These are phyloP conservation scores for Rhizophagus clarus DNA, from an alignment of 192 early-diverging fungal species.

Conservation along the genomic window DNA sequence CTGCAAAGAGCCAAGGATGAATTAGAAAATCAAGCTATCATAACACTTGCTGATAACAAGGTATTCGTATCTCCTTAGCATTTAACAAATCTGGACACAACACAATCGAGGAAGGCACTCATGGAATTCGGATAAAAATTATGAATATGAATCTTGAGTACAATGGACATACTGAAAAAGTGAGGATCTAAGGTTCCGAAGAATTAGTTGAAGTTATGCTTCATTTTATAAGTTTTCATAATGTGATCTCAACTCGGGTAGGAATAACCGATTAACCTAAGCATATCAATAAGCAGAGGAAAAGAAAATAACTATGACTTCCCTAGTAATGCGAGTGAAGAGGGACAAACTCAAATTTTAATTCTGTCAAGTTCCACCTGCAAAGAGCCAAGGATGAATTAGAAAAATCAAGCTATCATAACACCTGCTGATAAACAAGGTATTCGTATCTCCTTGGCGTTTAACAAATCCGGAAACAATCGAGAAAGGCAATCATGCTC, in stretches of 20 bases:
- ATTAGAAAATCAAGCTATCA: slow-evolving; percentile 60
- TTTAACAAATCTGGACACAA: slow-evolving; percentile 66
- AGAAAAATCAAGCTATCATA: slow-evolving; percentile 49
- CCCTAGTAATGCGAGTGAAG: too few species aligned
- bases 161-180: too few species aligned
- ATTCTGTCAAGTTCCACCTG: too few species aligned
- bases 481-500: slow-evolving; percentile 54
- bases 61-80: slow-evolving; percentile 55
- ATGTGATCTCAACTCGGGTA: too few species aligned
- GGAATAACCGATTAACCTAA: too few species aligned
- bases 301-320: too few species aligned
- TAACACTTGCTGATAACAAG: slow-evolving; percentile 52
- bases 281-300: too few species aligned
- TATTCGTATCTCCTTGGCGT: slow-evolving; percentile 54
- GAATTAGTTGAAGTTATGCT: slow-evolving; percentile 51
- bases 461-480: slow-evolving; percentile 56
- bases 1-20: too few species aligned
- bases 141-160: slow-evolving; percentile 49
- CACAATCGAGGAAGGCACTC: slow-evolving; percentile 55
- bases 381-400: slow-evolving; percentile 26
- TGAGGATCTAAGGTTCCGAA: slow-evolving; percentile 47
- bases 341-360: too few species aligned
- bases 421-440: slow-evolving; percentile 52
- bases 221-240: too few species aligned
- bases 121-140: slow-evolving; percentile 52